These are phyloP conservation scores for Exobasidium cylindrosporum DNA, from an alignment of 1,284 basidiomycete species.

Conservation along the genomic window DNA sequence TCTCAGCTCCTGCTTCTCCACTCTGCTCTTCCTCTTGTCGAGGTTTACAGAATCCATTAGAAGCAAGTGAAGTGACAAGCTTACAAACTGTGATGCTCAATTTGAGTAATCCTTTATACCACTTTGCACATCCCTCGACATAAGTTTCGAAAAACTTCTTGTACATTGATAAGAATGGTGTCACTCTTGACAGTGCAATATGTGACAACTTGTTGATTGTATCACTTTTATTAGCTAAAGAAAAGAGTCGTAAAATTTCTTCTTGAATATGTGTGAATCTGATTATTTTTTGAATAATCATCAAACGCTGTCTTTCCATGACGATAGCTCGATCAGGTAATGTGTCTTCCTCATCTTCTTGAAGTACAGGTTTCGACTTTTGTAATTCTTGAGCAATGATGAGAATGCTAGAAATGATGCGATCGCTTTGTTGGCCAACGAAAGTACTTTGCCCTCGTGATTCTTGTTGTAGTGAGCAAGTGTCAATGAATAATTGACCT, in stretches of 20 bases:
- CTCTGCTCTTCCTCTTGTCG: constrained; percentile 36
- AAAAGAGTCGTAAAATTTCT: constrained; percentile 11
- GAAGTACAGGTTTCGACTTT: constrained; percentile 2
- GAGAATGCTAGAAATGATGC: constrained; percentile 42
- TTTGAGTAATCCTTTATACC: constrained; percentile 80
- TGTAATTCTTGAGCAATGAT: constrained; percentile 48
- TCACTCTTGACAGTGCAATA: constrained; percentile 25
- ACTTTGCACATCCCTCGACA: constrained; percentile 57
- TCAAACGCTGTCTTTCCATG: constrained; percentile 20
- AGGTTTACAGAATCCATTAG: constrained; percentile 74
- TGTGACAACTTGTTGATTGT: constrained; percentile 15
- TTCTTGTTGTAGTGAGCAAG: not conserved
- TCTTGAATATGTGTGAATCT: constrained; percentile 26
- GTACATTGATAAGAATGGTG: constrained; percentile 46
- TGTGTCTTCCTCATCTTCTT: constrained; percentile 9
- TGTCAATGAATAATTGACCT: not conserved
- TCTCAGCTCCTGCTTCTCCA: constrained; percentile 27
- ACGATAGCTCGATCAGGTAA: constrained; percentile 32
- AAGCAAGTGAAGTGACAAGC: constrained; percentile 70
- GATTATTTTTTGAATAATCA: constrained; percentile 22
- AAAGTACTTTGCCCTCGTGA: no score
- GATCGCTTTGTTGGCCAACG: constrained; percentile 17
- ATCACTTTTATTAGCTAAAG: not conserved
- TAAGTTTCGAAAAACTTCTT: constrained; percentile 58
- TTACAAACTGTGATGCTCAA: constrained; percentile 75